These are phyloP conservation scores for Nicotiana knightiana DNA, from an alignment of 257 asterid species.

Conservation along the genomic window DNA sequence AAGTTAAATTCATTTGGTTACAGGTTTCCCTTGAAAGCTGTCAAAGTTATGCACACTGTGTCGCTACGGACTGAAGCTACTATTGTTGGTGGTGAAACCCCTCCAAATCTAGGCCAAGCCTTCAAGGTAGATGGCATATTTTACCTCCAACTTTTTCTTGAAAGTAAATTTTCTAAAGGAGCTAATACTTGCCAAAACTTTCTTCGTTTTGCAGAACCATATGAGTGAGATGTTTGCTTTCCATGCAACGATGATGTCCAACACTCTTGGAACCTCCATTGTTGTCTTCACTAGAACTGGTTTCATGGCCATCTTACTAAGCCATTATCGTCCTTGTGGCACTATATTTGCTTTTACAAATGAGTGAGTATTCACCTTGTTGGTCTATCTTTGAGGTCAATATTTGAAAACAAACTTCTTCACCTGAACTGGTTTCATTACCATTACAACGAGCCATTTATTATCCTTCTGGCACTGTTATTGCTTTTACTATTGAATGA, in stretches of 20 bases:
- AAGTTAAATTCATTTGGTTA: neutral
- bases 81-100: slow-evolving; percentile 58
- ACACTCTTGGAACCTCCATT: slow-evolving; percentile 87
- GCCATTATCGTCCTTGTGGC: slow-evolving; percentile 96
- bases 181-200: slow-evolving; percentile 6
- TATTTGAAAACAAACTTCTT: neutral
- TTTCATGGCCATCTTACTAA: slow-evolving; percentile 87
- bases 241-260: slow-evolving; percentile 97
- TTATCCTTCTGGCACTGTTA: neutral
- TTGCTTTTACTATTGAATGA: neutral
- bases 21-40: slow-evolving; percentile 83
- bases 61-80: slow-evolving; percentile 89
- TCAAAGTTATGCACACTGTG: slow-evolving; percentile 94
- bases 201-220: slow-evolving; percentile 63
- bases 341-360: slow-evolving; percentile 94
- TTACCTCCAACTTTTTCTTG: neutral
- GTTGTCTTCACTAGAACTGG: slow-evolving; percentile 95
- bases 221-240: slow-evolving; percentile 98
- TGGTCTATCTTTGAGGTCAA: neutral
- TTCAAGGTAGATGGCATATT: slow-evolving; percentile 48
- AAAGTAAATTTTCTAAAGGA: neutral
- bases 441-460: neutral
- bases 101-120: slow-evolving; percentile 76
- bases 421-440: slow-evolving; percentile 2
- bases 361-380: slow-evolving; percentile 51